Percentiles rank a stretch among this genome's conserved stretches.
phyloP scores from a whole-genome alignment of 78 protist species.

The Guillardia theta region DNA sequence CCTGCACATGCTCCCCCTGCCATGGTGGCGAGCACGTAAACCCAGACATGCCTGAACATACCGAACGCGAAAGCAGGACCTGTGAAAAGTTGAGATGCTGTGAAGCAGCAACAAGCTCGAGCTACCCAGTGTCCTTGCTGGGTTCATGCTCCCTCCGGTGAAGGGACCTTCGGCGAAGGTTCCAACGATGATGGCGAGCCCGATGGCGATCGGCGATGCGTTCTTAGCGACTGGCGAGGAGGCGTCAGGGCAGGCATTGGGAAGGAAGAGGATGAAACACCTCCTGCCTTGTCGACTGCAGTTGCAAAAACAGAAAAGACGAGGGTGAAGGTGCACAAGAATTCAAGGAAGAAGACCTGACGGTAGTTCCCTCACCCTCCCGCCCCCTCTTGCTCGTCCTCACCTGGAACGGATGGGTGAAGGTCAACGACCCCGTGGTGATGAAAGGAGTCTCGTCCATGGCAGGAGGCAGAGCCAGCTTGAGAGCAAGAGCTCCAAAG shows the following conservation, averaged over 20 bases:
- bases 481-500: background rate
- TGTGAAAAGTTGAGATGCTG: no score
- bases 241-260: background rate
- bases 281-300: background rate
- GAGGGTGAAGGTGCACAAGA: conserved; percentile 41
- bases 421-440: conserved; percentile 13
- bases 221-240: background rate
- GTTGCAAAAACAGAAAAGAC: background rate
- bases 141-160: conserved; percentile 41
- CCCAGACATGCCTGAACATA: conserved; percentile 27
- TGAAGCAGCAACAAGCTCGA: background rate
- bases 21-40: conserved; percentile 19
- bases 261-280: background rate
- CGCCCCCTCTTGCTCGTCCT: background rate
- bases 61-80: conserved; percentile 30
- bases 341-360: conserved; percentile 25
- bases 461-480: conserved; percentile 30
- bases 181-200: background rate
- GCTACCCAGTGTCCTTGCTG: conserved; percentile 29
- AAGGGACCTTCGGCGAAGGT: conserved; percentile 27
- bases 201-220: conserved; percentile 32
- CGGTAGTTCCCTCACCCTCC: background rate
- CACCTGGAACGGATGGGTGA: background rate
- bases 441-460: conserved; percentile 11
- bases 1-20: conserved; percentile 9